phyloP scores from a whole-genome alignment of 495 filamentous ascomycete species.

The Lophium mytilinum region DNA sequence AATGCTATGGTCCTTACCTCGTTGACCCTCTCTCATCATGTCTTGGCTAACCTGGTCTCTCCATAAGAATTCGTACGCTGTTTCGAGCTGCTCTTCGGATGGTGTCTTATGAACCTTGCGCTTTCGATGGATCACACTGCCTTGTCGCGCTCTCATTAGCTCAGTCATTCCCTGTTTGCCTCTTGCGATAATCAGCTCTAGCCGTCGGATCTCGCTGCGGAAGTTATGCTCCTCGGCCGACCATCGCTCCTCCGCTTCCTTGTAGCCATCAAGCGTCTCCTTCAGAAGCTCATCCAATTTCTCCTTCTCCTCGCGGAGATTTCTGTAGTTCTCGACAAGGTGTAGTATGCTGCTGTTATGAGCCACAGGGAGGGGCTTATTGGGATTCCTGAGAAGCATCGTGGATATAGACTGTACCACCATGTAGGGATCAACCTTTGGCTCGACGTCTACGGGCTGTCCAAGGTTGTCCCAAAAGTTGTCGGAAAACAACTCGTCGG shows the following conservation, averaged over 20 bases:
- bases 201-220: conserved; percentile 29
- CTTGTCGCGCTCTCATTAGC: conserved; percentile 29
- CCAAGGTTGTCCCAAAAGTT: conserved; percentile 16
- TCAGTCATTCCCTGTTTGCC: conserved; percentile 25
- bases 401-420: conserved; percentile 14
- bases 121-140: conserved; percentile 22
- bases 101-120: conserved; percentile 6
- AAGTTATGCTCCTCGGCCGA: conserved; percentile 16
- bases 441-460: conserved; percentile 4
- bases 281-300: conserved; percentile 10
- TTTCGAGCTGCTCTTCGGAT: conserved; percentile 5
- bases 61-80: conserved; percentile 21
- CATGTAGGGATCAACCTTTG: conserved; percentile 24
- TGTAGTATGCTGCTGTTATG: conserved; percentile 26
- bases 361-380: conserved; percentile 18
- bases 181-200: conserved; percentile 29
- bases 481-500: background rate
- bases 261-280: conserved; percentile 11
- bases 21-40: conserved; percentile 14
- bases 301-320: conserved; percentile 21
- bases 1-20: conserved; percentile 16
- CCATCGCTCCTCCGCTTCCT: conserved; percentile 21
- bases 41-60: conserved; percentile 17
- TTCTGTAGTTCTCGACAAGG: conserved; percentile 30
- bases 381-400: conserved; percentile 15